Evolutionary conservation across 805 yeast species (phyloP), one percentile per base, ranked within the genome.

Genomic region (Myxozyma monticola): DNA sequence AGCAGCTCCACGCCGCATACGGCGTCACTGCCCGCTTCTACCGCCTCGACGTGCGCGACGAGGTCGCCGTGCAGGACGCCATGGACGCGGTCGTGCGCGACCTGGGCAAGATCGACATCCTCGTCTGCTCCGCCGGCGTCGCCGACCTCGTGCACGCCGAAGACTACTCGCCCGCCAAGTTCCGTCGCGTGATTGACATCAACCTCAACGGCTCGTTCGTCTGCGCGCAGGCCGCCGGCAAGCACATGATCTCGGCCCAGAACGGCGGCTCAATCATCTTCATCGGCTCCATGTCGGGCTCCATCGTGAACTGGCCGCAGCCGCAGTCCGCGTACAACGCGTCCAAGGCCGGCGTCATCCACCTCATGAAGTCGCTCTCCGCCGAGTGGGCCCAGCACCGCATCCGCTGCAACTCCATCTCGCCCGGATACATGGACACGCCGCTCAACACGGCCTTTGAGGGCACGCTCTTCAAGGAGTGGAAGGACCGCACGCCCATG

Each of bases 331-430:
- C 84, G 66, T 82, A 81, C 74, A 82, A 82, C 70, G 84, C 83
- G 71, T 78, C 85, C 62, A 81, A 82, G 74, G 86, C 87, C 28
- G 87, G 81, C 52, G 87, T 82, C 33, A 76, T 77, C 57, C 87
- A 82, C 68, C 74, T 82, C 68, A 80, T 75, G 62, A 73, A 79
- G 67, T 79, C 85, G n/a, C 75, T 81, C 59, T 85, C 86, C 28
- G 81, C 83, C 53, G 87, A 81, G 68, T 81, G 87, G 87, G 86
- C 87, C 45, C 79, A 78, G 52, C 77, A 77, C 72, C 76, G 76
- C 66, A 81, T 80, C 62, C 74, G 86, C 60, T 83, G 81, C 61
- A 81, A 82, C 75, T 75, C 84, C 45, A 76, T 81, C 65, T 76
- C 82, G 30, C 86, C 87, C 17, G 87, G 86, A 28, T 82, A 81